A percentile compares a stretch with the other conserved stretches of the same genome.
These are phyloP conservation scores for Paecilomyces sp. DNA, from an alignment of 2,329 filamentous ascomycete genomes.

Conservation along the genomic window DNA sequence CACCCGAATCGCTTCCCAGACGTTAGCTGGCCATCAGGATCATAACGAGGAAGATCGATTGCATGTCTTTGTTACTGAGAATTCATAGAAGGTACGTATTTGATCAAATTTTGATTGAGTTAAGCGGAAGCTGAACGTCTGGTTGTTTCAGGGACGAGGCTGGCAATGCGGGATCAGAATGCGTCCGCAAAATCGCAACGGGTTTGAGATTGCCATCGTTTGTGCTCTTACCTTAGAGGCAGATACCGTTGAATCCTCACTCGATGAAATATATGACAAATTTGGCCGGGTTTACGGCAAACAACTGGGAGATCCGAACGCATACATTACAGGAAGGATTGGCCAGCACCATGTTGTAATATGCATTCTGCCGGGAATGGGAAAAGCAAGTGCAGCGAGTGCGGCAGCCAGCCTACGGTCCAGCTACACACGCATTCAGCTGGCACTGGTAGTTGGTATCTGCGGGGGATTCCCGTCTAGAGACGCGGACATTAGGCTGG, in stretches of 20 bases:
- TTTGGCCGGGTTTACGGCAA: slow-evolving; percentile 11
- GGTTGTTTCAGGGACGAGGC: no score
- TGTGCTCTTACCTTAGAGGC: slow-evolving; percentile 17
- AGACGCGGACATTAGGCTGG: slow-evolving; percentile 14
- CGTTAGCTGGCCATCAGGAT: no score
- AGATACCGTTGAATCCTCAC: slow-evolving; percentile 12
- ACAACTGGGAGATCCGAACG: slow-evolving; percentile 6
- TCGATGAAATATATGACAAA: slow-evolving; percentile 16
- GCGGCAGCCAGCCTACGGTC: not conserved
- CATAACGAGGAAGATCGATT: no score
- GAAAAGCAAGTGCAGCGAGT: slow-evolving; percentile 10
- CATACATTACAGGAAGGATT: slow-evolving; percentile 5
- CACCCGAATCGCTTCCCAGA: no score
- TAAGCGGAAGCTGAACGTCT: no score
- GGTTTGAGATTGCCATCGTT: slow-evolving; percentile 18
- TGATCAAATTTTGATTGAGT: no score
- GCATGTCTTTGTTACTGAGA: no score
- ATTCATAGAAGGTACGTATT: no score
- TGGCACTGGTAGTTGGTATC: slow-evolving; percentile 8
- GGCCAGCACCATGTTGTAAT: slow-evolving; percentile 5
- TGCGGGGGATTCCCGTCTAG: slow-evolving; percentile 7
- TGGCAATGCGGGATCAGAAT: not conserved
- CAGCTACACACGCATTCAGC: slow-evolving; percentile 12
- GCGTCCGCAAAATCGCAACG: slow-evolving; percentile 1
- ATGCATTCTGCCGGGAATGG: slow-evolving; percentile 5